Evolutionary conservation across 140 eudicot species (phyloP), one percentile per base, ranked within the genome.

Genomic region (Eryngium alpinum): DNA sequence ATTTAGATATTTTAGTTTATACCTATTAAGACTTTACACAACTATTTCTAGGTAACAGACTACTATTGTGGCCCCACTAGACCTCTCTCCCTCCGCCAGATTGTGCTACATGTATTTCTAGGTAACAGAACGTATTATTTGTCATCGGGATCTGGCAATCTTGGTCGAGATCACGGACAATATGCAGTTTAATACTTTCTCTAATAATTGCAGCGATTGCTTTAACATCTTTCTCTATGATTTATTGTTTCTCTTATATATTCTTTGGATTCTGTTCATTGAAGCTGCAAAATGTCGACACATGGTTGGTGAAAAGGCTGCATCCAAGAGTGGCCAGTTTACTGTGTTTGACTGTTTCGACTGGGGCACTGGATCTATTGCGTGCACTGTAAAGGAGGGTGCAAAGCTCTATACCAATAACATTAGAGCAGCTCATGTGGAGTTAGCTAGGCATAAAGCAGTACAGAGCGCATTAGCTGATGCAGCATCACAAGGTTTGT

Each of bases 281-380:
- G 27, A 83, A 95, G 99, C 99, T 82, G 96, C 91, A 87, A 91
- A 88, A 84, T 92, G 92, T 79, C 85, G 97, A 83, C 77, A 87
- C 32, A 70, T 92, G 80, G 97, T 95, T 29, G 97, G 97, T 38
- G 88, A 92, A 85, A 84, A 82, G 10, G 95, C 94, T n/a, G 86
- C 97, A 81, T 92, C 97, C n/a, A 88, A 94, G 87, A 94, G 97
- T 84, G 99, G 99, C 60, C 52, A 89, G 57, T 92, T 94, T 33
- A 90, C 92, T 34, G 49, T 90, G 73, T 83, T 92, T 50, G 90
- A 90, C 84, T 94, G 97, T 80, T 88, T 92, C 0, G 97, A 92
- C 27, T 91, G 92, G 84, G 83, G 92, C 79, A 81, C 97, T 10
- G 99, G 99, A 83, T 92, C 97, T 60, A n/a, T 89, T 38, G 99